A percentile compares a stretch with the other conserved stretches of the same genome.
Evolutionary conservation across 352 stramenopile genomes (phyloP).

Genomic region (Albugo candida): DNA sequence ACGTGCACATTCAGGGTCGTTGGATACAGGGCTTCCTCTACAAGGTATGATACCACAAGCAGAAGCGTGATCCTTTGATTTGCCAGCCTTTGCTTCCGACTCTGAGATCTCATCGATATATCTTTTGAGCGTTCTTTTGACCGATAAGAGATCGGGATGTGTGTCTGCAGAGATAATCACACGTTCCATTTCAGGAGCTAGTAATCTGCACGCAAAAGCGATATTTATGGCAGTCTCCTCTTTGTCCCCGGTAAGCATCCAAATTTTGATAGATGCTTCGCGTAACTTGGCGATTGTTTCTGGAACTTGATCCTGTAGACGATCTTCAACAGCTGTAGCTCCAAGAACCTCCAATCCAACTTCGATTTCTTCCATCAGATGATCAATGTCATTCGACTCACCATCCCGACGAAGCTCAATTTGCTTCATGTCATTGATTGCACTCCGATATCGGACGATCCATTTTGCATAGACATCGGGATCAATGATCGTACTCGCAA

Average conservation of each 20-base stretch:
- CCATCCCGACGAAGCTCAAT: constrained; percentile 58
- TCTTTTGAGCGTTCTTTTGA: constrained; percentile 35
- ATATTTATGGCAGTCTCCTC: constrained; percentile 93
- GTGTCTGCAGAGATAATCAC: constrained; percentile 65
- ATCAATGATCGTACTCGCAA: constrained; percentile 46
- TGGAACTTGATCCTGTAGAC: constrained; percentile 81
- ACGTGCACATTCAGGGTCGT: constrained; percentile 7
- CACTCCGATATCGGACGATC: constrained; percentile 42
- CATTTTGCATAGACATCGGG: constrained; percentile 35
- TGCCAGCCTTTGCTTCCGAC: background rate
- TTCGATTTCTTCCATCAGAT: constrained; percentile 76
- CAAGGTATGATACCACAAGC: background rate
- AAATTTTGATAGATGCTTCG: constrained; percentile 86
- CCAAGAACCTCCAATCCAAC: constrained; percentile 73
- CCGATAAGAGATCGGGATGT: constrained; percentile 38
- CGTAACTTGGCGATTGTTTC: constrained; percentile 85
- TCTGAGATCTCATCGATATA: constrained; percentile 10
- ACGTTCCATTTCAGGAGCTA: constrained; percentile 85
- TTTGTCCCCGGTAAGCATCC: constrained; percentile 92
- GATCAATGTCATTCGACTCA: constrained; percentile 61
- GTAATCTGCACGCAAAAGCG: constrained; percentile 79
- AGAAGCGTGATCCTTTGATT: background rate
- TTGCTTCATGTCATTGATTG: constrained; percentile 73
- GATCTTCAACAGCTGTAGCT: constrained; percentile 88
- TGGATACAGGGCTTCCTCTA: background rate